Evolutionary conservation across 352 stramenopile species (phyloP).

Genomic region (Phytopythium litorale): DNA sequence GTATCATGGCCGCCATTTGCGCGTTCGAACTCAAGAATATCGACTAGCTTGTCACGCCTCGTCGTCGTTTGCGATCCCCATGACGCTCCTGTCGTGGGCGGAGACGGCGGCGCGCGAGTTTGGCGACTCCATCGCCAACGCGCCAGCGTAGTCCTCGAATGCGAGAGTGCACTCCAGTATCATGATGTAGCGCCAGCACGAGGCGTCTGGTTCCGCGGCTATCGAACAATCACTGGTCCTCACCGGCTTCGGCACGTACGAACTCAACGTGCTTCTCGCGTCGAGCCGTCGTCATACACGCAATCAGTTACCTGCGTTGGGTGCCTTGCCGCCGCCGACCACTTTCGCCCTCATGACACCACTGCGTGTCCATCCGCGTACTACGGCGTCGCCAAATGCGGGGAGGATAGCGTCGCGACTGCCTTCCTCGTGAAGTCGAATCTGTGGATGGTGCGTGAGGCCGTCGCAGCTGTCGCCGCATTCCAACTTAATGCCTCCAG

Average conservation of each 20-base stretch:
- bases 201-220: not conserved
- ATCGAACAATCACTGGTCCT: not conserved
- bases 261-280: not conserved
- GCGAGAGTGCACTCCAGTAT: not conserved
- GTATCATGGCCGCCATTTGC: too few species aligned
- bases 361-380: slow-evolving; percentile 32
- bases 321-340: slow-evolving; percentile 55
- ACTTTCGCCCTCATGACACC: slow-evolving; percentile 34
- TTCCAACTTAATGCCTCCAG: slow-evolving; percentile 41
- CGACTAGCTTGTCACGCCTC: not conserved
- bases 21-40: too few species aligned
- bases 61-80: not conserved
- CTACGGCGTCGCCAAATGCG: slow-evolving; percentile 20
- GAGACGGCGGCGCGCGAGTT: slow-evolving; percentile 3
- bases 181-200: not conserved
- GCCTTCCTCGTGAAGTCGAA: slow-evolving; percentile 25
- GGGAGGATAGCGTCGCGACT: slow-evolving; percentile 3
- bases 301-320: slow-evolving; percentile 11
- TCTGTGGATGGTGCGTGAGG: slow-evolving; percentile 17
- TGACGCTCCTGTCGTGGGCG: slow-evolving; percentile 1
- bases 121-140: not conserved
- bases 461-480: slow-evolving; percentile 31
- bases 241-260: slow-evolving; percentile 1
- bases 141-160: not conserved
- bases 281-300: not conserved